These are phyloP conservation scores for Iris macrosiphon DNA, from an alignment of 106 monocot species.

Conservation along the genomic window DNA sequence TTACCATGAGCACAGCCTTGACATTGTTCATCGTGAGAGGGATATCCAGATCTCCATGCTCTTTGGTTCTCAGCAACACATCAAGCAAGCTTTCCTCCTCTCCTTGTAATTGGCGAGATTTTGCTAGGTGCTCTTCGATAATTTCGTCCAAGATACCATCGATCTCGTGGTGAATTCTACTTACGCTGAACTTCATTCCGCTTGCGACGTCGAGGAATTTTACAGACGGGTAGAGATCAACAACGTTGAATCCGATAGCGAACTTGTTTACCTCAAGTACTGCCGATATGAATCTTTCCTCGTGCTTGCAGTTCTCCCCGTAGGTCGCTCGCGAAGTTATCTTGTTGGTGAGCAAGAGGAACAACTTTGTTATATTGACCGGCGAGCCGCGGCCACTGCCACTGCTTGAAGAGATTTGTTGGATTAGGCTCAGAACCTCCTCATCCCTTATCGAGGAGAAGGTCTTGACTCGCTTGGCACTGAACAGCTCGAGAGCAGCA, in stretches of 20 bases:
- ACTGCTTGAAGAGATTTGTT: no score
- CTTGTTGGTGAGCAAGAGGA: background rate
- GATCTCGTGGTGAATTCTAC: background rate
- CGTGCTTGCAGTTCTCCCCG: conserved; percentile 2
- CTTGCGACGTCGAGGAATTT: background rate
- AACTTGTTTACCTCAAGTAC: background rate
- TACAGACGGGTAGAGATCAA: conserved; percentile 10
- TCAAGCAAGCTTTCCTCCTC: background rate
- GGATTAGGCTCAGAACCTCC: background rate
- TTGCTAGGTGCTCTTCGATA: background rate
- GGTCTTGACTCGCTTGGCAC: background rate
- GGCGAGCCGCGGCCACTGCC: background rate
- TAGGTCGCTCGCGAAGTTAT: background rate
- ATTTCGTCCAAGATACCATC: conserved; percentile 6
- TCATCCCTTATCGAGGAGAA: background rate
- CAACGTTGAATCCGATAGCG: conserved; percentile 2
- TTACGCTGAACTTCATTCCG: background rate
- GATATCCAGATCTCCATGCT: background rate
- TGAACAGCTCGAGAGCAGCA: conserved; percentile 8
- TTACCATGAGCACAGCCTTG: conserved; percentile 2
- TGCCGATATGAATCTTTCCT: background rate
- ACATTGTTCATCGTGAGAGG: background rate
- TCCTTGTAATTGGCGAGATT: background rate
- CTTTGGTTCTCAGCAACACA: background rate
- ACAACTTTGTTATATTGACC: conserved; percentile 1